Percentiles rank a stretch among this genome's conserved stretches.
These are phyloP conservation scores for Aspergillus cristatus DNA, from an alignment of 495 filamentous ascomycete genomes.

Conservation along the genomic window DNA sequence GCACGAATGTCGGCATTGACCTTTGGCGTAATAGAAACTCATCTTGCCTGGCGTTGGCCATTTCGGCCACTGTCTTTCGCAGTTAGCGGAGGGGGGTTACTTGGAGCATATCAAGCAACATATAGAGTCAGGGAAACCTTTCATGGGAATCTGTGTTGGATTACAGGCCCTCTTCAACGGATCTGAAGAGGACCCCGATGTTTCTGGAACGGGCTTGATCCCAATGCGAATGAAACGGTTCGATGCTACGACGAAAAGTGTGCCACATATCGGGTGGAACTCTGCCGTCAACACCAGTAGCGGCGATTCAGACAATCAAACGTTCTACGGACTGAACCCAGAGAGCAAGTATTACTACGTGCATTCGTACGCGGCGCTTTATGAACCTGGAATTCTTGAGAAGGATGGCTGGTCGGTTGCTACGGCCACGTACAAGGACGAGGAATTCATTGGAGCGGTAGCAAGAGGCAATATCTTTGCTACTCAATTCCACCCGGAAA, in stretches of 20 bases:
- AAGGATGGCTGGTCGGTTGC: constrained; percentile 80
- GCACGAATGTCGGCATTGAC: constrained; percentile 12
- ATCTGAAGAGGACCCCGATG: constrained; percentile 64
- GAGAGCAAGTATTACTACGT: constrained; percentile 97
- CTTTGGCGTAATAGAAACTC: constrained; percentile 49
- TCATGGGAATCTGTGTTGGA: constrained; percentile 97
- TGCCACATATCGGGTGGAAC: constrained; percentile 98
- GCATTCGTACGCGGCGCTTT: constrained; percentile 83
- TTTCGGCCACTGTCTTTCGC: constrained; percentile 89
- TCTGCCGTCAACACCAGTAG: constrained; percentile 54
- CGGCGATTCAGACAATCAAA: constrained; percentile 34
- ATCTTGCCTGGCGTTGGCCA: constrained; percentile 95
- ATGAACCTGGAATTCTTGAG: constrained; percentile 61
- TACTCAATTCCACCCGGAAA: constrained; percentile 96
- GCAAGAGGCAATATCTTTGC: constrained; percentile 76
- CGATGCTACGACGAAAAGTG: constrained; percentile 66
- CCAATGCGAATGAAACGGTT: constrained; percentile 66
- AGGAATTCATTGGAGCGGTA: constrained; percentile 87
- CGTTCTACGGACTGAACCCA: constrained; percentile 66
- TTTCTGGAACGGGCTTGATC: constrained; percentile 66
- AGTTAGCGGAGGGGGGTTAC: constrained; percentile 71
- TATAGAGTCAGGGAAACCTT: constrained; percentile 81
- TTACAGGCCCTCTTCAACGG: constrained; percentile 82
- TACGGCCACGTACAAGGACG: constrained; percentile 74
- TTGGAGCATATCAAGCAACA: constrained; percentile 68